Conservation (phyloP, 768 basidiomycete genomes). For the Auricularia sp. region DNA sequence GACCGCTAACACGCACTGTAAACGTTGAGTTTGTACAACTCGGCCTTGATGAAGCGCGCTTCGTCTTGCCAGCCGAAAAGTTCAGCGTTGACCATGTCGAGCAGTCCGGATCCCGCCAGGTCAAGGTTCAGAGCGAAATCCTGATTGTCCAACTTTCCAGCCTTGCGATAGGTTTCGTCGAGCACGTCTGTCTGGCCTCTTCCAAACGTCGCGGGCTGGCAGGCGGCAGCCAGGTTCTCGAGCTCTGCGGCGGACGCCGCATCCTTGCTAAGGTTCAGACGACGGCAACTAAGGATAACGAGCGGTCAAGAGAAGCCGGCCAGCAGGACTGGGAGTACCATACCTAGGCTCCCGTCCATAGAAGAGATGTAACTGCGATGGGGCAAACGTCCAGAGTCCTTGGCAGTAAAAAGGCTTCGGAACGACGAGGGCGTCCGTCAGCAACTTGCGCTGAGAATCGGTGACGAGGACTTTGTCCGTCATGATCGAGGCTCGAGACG, state of each 20-base stretch:
- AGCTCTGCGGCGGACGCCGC: slow-evolving; percentile 4
- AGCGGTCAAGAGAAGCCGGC: background rate
- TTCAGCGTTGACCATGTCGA: background rate
- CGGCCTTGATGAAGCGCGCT: slow-evolving; percentile 14
- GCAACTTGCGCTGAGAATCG: background rate
- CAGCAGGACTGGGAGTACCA: background rate
- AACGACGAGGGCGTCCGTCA: background rate
- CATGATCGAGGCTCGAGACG: too few species aligned
- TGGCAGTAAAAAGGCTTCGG: background rate
- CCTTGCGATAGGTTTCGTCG: slow-evolving; percentile 17
- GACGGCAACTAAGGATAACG: background rate
- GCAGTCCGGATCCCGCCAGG: slow-evolving; percentile 1
- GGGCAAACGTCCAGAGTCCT: background rate
- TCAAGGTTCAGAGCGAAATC: slow-evolving; percentile 13
- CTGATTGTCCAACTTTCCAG: slow-evolving; percentile 15
- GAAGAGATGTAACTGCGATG: background rate
- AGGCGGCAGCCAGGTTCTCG: slow-evolving; percentile 8
- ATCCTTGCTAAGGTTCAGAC: slow-evolving; percentile 6
- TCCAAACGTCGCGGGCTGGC: slow-evolving; percentile 16
- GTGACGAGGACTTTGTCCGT: background rate
- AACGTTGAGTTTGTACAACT: slow-evolving; percentile 38
- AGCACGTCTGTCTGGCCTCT: slow-evolving; percentile 10
- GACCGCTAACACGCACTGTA: too few species aligned
- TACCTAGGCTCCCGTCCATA: background rate
- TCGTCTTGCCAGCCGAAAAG: background rate